Conservation (phyloP, 2,329 filamentous ascomycete genomes). For the Monosporascus sp. region DNA sequence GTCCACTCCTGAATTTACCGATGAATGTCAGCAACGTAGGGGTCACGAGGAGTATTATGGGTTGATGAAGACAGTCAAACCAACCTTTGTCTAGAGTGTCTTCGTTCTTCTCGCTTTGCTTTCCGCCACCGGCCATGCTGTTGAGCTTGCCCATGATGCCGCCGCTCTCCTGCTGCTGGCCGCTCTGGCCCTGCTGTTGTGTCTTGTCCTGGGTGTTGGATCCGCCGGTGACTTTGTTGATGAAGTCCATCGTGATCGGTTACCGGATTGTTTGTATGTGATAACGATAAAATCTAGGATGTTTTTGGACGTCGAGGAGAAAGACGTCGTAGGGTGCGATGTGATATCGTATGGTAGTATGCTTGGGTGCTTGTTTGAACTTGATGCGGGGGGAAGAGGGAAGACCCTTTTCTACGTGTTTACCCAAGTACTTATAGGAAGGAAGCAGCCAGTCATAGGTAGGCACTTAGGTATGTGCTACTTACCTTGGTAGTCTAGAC, state of each 20-base stretch:
- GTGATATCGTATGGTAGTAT: too few relatives aligned
- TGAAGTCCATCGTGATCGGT: conserved; percentile 44
- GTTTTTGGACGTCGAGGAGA: too few relatives aligned
- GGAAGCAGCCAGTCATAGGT: too few relatives aligned
- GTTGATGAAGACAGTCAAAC: conserved; percentile 1
- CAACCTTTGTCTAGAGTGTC: conserved; percentile 76
- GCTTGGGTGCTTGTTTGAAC: too few relatives aligned
- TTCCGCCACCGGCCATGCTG: conserved; percentile 64
- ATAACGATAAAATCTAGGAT: too few relatives aligned
- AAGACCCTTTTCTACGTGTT: too few relatives aligned
- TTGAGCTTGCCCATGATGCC: conserved; percentile 68
- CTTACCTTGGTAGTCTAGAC: too few relatives aligned
- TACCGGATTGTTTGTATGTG: not conserved
- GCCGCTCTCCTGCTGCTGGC: conserved; percentile 38
- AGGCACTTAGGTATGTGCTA: too few relatives aligned
- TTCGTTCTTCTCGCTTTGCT: conserved; percentile 74
- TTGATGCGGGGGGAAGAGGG: too few relatives aligned
- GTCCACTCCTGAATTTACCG: conserved; percentile 58
- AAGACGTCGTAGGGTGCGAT: too few relatives aligned
- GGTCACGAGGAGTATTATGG: not conserved
- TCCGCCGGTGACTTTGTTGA: conserved; percentile 45
- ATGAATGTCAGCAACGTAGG: conserved; percentile 1
- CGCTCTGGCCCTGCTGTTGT: conserved; percentile 21
- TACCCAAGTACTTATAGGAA: too few relatives aligned
- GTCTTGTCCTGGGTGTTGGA: conserved; percentile 21